These are phyloP conservation scores for thale cress (Arabidopsis thaliana) DNA, from an alignment of 345 rosid genomes.

Conservation along the genomic window DNA sequence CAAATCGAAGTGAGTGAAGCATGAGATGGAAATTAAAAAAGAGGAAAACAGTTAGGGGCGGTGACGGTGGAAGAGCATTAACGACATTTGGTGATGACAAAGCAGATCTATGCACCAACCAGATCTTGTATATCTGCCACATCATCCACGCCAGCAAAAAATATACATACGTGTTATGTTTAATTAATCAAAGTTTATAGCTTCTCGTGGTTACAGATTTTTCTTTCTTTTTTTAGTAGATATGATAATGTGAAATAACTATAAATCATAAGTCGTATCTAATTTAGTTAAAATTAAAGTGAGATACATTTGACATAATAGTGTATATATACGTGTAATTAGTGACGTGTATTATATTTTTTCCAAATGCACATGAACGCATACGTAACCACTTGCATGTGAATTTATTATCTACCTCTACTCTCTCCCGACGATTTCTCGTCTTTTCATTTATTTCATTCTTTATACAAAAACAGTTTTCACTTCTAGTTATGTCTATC, in stretches of 20 bases:
- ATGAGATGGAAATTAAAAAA: conserved; percentile 41
- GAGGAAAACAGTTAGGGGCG: conserved; percentile 40
- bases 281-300: background rate
- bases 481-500: background rate
- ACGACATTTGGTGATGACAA: conserved; percentile 39
- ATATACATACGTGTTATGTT: conserved; percentile 36
- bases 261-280: conserved; percentile 18
- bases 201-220: conserved; percentile 37
- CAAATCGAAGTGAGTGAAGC: conserved; percentile 33
- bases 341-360: conserved; percentile 34
- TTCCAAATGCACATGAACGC: conserved; percentile 41
- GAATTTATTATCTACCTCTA: conserved; percentile 41
- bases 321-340: conserved; percentile 22
- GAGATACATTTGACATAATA: background rate
- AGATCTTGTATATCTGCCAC: conserved; percentile 34
- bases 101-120: conserved; percentile 43
- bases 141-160: conserved; percentile 12
- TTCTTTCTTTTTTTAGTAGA: conserved; percentile 11
- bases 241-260: conserved; percentile 20
- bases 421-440: background rate
- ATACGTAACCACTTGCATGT: conserved; percentile 44
- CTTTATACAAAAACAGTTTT: background rate
- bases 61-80: conserved; percentile 43
- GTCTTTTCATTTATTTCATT: conserved; percentile 33
- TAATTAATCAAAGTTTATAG: conserved; percentile 20